Evolutionary conservation across 108 stramenopile species (phyloP).

Genomic region (Skeletonema grethae): DNA sequence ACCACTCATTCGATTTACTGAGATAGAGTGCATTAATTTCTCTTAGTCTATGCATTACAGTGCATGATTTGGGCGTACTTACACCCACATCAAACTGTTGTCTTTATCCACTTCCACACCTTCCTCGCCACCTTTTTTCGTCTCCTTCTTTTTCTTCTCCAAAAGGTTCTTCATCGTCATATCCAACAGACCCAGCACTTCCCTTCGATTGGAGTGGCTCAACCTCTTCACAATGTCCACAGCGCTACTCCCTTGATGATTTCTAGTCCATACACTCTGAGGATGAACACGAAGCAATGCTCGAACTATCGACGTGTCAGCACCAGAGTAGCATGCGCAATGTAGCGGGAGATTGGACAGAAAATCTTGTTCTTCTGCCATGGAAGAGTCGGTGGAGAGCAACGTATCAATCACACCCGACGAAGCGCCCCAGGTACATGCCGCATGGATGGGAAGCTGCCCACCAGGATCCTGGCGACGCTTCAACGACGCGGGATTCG

Average conservation of each 20-base stretch:
- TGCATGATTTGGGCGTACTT: not conserved
- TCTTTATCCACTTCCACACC: conserved; percentile 33
- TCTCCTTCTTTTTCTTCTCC: conserved; percentile 16
- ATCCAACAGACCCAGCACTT: conserved; percentile 49
- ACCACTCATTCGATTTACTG: no score
- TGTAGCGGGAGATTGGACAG: conserved; percentile 83
- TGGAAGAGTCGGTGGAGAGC: conserved; percentile 54
- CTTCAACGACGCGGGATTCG: conserved; percentile 58
- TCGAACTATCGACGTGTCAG: conserved; percentile 55
- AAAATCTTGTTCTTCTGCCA: conserved; percentile 66
- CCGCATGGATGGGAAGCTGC: conserved; percentile 75
- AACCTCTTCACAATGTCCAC: conserved; percentile 76
- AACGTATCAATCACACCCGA: conserved; percentile 54
- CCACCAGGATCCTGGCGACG: conserved; percentile 77
- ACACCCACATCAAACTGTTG: conserved; percentile 14
- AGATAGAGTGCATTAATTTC: no score
- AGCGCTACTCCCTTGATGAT: conserved; percentile 76
- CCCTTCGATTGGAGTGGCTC: conserved; percentile 69
- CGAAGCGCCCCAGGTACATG: conserved; percentile 82
- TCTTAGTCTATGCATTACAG: no score
- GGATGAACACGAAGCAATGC: conserved; percentile 64
- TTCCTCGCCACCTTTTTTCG: conserved; percentile 21
- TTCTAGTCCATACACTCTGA: conserved; percentile 66
- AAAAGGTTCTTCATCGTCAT: conserved; percentile 37
- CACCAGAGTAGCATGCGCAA: conserved; percentile 82